Percentiles rank a stretch among this genome's conserved stretches.
phyloP scores from a whole-genome alignment of 2,329 filamentous ascomycete species.

The Ascocoryne sarcoides region DNA sequence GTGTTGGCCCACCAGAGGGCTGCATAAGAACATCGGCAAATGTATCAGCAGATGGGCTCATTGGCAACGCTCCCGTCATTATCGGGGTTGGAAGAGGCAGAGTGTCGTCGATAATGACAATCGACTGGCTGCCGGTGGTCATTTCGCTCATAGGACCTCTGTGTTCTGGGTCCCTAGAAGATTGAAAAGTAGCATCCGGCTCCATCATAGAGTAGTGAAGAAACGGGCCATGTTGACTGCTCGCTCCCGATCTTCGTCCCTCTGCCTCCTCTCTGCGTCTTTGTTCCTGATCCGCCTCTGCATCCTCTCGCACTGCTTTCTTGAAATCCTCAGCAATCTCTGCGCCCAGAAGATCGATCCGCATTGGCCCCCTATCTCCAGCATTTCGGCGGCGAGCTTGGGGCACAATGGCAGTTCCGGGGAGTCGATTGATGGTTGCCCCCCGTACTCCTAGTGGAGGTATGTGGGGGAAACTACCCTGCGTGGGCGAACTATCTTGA shows the following conservation, averaged over 20 bases:
- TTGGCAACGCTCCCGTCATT: constrained; percentile 37
- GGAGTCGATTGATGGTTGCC: constrained; percentile 48
- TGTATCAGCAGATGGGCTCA: constrained; percentile 41
- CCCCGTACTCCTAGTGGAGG: constrained; percentile 30
- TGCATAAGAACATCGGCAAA: constrained; percentile 45
- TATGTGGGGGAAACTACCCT: constrained; percentile 28
- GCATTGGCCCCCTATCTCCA: constrained; percentile 44
- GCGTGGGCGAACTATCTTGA: constrained; percentile 27
- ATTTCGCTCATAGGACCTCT: constrained; percentile 20
- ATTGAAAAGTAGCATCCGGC: constrained; percentile 19
- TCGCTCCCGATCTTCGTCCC: constrained; percentile 17
- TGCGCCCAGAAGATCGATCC: constrained; percentile 77
- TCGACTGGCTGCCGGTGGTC: constrained; percentile 79
- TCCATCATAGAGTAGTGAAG: constrained; percentile 21
- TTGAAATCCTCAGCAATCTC: constrained; percentile 72
- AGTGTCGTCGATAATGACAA: constrained; percentile 64
- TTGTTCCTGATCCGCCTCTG: constrained; percentile 26
- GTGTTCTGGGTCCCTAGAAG: constrained; percentile 6
- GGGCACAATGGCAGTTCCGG: constrained; percentile 52
- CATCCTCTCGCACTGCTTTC: constrained; percentile 60
- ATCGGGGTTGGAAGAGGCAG: constrained; percentile 39
- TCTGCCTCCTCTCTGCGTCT: constrained; percentile 12
- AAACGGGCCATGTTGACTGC: constrained; percentile 11
- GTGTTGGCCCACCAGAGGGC: constrained; percentile 45
- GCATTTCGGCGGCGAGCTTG: constrained; percentile 40